Evolutionary conservation across 495 filamentous ascomycete genomes (phyloP), one percentile per base, ranked within the genome.

Genomic region (Penicillium angulare): DNA sequence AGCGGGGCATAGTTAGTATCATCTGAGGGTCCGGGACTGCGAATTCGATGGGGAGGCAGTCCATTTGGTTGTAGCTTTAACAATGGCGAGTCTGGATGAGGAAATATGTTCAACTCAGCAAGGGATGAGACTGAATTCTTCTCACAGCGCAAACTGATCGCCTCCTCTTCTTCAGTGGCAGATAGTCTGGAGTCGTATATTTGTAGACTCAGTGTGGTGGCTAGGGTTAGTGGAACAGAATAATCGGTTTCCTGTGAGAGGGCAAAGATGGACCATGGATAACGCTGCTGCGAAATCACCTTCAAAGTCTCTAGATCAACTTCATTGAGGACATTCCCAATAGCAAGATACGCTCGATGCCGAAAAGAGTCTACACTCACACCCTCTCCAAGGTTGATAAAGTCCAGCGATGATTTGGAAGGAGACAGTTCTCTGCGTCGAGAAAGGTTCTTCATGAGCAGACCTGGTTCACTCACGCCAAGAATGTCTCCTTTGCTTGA

Each of bases 211-310:
- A 86, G 74, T 36, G 84, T 88, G 5, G 92, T 96, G 1, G 91
- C 92, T 12, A 97, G 80, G 3, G 91, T 95, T 23, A 97, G 67
- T 15, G 92, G 92, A 3, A 85, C 79, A 1, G 71, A 75, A 9
- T 80, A 79, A 50, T 85, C 75, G 15, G 80, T 81, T 24, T 89
- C 85, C 49, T 89, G 81, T 0, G 92, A 96, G 31, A 97, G 69
- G 2, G 89, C 85, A 43, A 86, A 88, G 36, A 97, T 90, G 15
- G 87, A 82, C 76, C 86, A 95, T 0, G 90, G 86, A 59, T 89
- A 96, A 26, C 80, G 79, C 48, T 89, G 81, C 45, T 82, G 81
- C 7, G 83, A 84, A 9, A 92, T 68, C 20, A 90, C 77, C 31
- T 81, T 79, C 5, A 96, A 69, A 0, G 89, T 91, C 45, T 82